A percentile compares a stretch with the other conserved stretches of the same genome.
Conservation (phyloP, 176 grass and related monocot species). For the Triticum dicoccoides region DNA sequence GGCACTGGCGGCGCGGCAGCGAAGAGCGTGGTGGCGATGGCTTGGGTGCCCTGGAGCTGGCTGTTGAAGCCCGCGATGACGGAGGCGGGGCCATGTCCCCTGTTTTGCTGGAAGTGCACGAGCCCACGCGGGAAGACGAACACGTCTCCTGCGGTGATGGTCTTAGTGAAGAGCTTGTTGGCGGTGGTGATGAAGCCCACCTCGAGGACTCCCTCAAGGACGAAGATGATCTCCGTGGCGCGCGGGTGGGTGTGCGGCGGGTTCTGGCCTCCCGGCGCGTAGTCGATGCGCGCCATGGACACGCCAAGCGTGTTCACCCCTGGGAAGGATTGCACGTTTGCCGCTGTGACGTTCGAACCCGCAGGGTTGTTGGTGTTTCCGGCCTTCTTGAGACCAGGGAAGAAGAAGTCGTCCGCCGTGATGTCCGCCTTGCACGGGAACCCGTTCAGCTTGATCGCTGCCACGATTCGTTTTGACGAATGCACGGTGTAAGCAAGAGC, state of each 20-base stretch:
- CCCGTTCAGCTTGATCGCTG: slow-evolving; percentile 66
- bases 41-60: slow-evolving; percentile 73
- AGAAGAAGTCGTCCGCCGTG: slow-evolving; percentile 68
- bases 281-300: slow-evolving; percentile 72
- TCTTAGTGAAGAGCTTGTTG: slow-evolving; percentile 46
- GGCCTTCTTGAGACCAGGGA: background rate
- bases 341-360: slow-evolving; percentile 42
- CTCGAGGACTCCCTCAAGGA: slow-evolving; percentile 55
- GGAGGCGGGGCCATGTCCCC: slow-evolving; percentile 6
- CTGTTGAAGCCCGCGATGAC: slow-evolving; percentile 70
- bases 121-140: no score
- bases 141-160: no score
- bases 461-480: background rate
- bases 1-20: slow-evolving; percentile 30
- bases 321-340: slow-evolving; percentile 44
- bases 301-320: slow-evolving; percentile 76
- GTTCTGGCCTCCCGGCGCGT: slow-evolving; percentile 52
- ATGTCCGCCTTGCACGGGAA: slow-evolving; percentile 68
- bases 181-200: slow-evolving; percentile 77
- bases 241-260: slow-evolving; percentile 78
- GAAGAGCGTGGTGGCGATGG: slow-evolving; percentile 59
- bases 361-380: slow-evolving; percentile 52
- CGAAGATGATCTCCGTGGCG: slow-evolving; percentile 76
- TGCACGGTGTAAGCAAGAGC: no score
- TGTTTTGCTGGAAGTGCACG: no score